Evolutionary conservation across 768 basidiomycete genomes (phyloP).

Genomic region (Lactarius indigo): DNA sequence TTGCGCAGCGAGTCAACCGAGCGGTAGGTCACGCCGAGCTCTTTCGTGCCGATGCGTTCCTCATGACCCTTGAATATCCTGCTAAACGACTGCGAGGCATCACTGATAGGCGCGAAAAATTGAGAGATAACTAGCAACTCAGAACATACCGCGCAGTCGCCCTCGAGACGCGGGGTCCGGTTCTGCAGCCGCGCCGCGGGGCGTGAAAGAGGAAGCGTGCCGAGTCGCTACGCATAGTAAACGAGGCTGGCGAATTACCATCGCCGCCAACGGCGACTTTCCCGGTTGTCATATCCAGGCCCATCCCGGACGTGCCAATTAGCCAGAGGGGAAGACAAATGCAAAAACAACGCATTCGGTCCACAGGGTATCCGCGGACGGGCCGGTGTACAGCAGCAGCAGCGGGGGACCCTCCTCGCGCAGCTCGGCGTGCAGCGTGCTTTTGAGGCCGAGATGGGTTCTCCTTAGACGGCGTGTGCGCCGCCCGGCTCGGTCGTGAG

Average conservation of each 20-base stretch:
- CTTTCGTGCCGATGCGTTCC: slow-evolving; percentile 21
- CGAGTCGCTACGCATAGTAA: slow-evolving; percentile 23
- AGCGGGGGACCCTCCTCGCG: slow-evolving; percentile 22
- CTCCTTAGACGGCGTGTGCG: slow-evolving; percentile 12
- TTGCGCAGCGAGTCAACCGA: slow-evolving; percentile 12
- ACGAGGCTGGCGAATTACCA: slow-evolving; percentile 22
- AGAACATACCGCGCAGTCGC: slow-evolving; percentile 19
- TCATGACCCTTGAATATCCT: slow-evolving; percentile 23
- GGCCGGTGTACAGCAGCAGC: slow-evolving; percentile 23
- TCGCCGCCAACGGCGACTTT: slow-evolving; percentile 22
- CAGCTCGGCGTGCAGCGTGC: slow-evolving; percentile 14
- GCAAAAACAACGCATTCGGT: slow-evolving; percentile 2
- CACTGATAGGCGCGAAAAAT: background rate
- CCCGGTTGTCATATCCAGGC: slow-evolving; percentile 16
- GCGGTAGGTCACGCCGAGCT: slow-evolving; percentile 17
- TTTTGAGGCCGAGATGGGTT: slow-evolving; percentile 14
- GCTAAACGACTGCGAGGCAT: slow-evolving; percentile 20
- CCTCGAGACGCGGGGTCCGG: slow-evolving; percentile 21
- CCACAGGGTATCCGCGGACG: slow-evolving; percentile 20
- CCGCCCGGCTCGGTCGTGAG: slow-evolving; percentile 19
- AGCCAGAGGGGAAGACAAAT: background rate
- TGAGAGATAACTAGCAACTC: background rate
- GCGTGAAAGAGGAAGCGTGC: slow-evolving; percentile 24
- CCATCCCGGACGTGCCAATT: background rate
- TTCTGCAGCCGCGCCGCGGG: slow-evolving; percentile 20